Conservation (phyloP, 805 yeast genomes). For the Cyberlindnera subsufficiens region DNA sequence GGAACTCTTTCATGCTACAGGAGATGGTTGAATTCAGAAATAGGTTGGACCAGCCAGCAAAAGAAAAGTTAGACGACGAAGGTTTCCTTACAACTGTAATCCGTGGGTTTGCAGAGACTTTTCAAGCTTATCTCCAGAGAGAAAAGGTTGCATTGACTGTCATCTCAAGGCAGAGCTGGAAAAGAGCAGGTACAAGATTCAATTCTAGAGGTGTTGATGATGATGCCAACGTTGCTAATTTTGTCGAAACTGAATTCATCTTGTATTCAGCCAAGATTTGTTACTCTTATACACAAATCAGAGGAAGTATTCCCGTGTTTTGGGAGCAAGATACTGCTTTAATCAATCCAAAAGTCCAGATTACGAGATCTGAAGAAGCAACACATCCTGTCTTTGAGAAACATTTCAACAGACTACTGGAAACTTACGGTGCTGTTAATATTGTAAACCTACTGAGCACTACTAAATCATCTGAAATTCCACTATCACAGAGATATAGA, state of each 20-base stretch:
- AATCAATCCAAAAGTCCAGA: constrained; percentile 83
- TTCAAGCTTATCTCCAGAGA: constrained; percentile 33
- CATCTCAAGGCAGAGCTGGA: constrained; percentile 94
- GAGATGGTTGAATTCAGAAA: constrained; percentile 53
- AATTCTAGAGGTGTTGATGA: constrained; percentile 95
- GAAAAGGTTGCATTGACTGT: constrained; percentile 55
- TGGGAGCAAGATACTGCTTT: constrained; percentile 97
- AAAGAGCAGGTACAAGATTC: constrained; percentile 93
- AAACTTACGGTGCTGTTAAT: constrained; percentile 83
- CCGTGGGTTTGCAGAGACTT: constrained; percentile 90
- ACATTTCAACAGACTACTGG: constrained; percentile 67
- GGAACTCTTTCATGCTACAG: constrained; percentile 86
- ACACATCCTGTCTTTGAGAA: constrained; percentile 84
- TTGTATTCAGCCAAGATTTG: constrained; percentile 45
- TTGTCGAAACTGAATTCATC: constrained; percentile 88
- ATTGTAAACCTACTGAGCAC: constrained; percentile 82
- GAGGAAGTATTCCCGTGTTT: constrained; percentile 94
- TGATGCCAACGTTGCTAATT: constrained; percentile 92
- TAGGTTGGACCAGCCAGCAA: constrained; percentile 57
- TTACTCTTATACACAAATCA: constrained; percentile 80
- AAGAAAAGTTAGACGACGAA: constrained; percentile 59
- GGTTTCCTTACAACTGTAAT: constrained; percentile 87
- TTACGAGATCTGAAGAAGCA: constrained; percentile 87
- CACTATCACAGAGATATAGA: constrained; percentile 60
- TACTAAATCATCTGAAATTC: constrained; percentile 71